Conservation (phyloP, 495 filamentous ascomycete genomes). For the Neurospora cerealis region DNA sequence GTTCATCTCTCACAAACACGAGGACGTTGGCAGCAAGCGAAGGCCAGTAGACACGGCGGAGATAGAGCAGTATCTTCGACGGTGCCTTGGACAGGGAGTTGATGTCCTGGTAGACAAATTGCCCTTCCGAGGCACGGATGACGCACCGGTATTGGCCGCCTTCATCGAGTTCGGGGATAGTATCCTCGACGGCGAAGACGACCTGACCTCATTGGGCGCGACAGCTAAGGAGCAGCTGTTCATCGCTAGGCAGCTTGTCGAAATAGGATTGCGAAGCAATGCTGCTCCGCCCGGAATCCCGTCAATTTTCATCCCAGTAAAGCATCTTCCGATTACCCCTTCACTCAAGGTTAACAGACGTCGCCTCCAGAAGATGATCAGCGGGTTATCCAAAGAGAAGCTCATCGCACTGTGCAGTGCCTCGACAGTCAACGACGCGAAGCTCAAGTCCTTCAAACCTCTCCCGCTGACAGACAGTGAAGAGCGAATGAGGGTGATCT, state of each 20-base stretch:
- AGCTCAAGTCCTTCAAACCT: conserved; percentile 26
- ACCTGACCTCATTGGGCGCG: conserved; percentile 19
- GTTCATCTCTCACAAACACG: conserved; percentile 27
- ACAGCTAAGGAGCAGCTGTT: conserved; percentile 27
- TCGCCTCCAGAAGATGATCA: conserved; percentile 31
- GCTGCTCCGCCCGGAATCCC: conserved; percentile 28
- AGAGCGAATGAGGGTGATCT: conserved; percentile 32
- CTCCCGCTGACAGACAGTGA: conserved; percentile 33
- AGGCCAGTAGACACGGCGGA: conserved; percentile 27
- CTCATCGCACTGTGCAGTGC: conserved; percentile 25
- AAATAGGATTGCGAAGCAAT: conserved; percentile 24
- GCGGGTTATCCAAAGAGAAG: conserved; percentile 27
- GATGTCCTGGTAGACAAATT: conserved; percentile 37
- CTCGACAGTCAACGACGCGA: conserved; percentile 23
- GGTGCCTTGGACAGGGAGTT: conserved; percentile 33
- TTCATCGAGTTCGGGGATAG: conserved; percentile 37
- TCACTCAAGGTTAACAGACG: conserved; percentile 33
- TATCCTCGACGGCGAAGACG: conserved; percentile 22
- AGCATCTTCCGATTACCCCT: conserved; percentile 30
- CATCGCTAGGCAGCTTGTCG: conserved; percentile 28
- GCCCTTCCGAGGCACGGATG: conserved; percentile 26
- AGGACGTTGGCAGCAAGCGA: conserved; percentile 18
- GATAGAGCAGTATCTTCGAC: conserved; percentile 33
- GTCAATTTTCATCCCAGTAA: conserved; percentile 33
- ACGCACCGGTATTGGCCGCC: conserved; percentile 26